Evolutionary conservation across 2,329 filamentous ascomycete genomes (phyloP), one percentile per base, ranked within the genome.

Genomic region (Pseudopithomyces maydicus): DNA sequence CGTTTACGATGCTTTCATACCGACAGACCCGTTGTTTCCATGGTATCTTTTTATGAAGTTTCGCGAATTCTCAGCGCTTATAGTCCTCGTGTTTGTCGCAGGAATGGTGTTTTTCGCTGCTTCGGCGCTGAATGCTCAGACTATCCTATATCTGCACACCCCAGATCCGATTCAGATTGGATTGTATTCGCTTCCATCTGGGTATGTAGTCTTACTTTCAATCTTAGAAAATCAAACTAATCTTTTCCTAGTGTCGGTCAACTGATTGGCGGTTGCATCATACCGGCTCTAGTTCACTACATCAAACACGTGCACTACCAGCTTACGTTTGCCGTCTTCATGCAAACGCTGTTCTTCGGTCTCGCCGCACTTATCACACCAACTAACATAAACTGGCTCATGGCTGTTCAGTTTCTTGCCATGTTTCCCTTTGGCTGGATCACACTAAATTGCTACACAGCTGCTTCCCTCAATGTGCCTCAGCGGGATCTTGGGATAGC

Each of bases 101-200:
- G 68, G 67, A 6, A 69, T 72, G 65, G 66, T 73, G 19, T 71
- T 69, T 58, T 72, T 71, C 49, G 57, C 63, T 2, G 64, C 64
- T 12, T 56, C 63, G 10, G 65, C 62, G 2, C 50, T 67, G 49
- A 64, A 65, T 32, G 62, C 64, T 11, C 62, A 67, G 29, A 63
- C 63, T 7, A 62, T 64, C 4, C 52, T 67, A 10, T 67, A 65
- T 39, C 47, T 65, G 26, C 57, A 61, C 45, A 67, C 64, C 6
- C 39, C 51, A 22, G 61, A 65, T 38, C 61, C 64, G 4, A 59
- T 63, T 22, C 56, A 65, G 22, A 67, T 67, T 17, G 64, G 64
- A 12, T 2, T 67, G 2, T 64, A 65, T 41, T 63, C 62, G 10
- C 48, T 67, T n/a, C 63, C 64, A 5, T 63, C 58, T 3, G 61